Conservation (phyloP, 2,329 filamentous ascomycete species). For the Penicillium nordicum region DNA sequence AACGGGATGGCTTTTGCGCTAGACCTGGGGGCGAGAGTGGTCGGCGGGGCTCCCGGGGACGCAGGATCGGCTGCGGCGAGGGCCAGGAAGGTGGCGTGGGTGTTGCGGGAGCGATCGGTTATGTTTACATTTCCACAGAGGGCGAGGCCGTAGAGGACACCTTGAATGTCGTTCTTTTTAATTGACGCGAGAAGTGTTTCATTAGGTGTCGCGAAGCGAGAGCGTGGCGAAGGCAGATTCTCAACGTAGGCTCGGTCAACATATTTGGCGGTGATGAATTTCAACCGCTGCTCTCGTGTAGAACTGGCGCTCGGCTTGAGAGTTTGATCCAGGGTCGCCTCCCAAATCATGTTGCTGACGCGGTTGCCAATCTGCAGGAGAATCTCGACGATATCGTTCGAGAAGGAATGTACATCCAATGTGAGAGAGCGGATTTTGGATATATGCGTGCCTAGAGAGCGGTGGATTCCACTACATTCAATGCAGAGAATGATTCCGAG, state of each 20-base stretch:
- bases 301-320: constrained; percentile 73
- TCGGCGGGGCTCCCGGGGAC: constrained; percentile 55
- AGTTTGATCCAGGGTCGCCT: constrained; percentile 72
- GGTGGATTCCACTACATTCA: constrained; percentile 95
- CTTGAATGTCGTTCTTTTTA: constrained; percentile 93
- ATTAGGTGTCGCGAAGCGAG: constrained; percentile 73
- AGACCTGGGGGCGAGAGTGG: constrained; percentile 30
- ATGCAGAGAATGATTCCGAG: constrained; percentile 94
- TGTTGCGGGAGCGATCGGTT: constrained; percentile 78
- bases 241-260: constrained; percentile 79
- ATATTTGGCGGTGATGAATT: constrained; percentile 94
- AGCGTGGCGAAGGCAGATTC: constrained; percentile 66
- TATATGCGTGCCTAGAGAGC: constrained; percentile 93
- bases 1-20: constrained; percentile 61
- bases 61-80: constrained; percentile 90
- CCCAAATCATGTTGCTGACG: constrained; percentile 95
- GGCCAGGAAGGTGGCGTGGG: constrained; percentile 85
- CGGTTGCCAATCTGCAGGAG: constrained; percentile 88
- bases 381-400: constrained; percentile 92
- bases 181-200: constrained; percentile 88
- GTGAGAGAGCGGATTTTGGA: constrained; percentile 95
- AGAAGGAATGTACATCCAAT: constrained; percentile 93
- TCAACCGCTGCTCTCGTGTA: constrained; percentile 83
- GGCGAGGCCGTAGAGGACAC: constrained; percentile 86
- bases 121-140: constrained; percentile 83